phyloP scores from a whole-genome alignment of 352 stramenopile species.

The Phytophthora pseudosyringae region DNA sequence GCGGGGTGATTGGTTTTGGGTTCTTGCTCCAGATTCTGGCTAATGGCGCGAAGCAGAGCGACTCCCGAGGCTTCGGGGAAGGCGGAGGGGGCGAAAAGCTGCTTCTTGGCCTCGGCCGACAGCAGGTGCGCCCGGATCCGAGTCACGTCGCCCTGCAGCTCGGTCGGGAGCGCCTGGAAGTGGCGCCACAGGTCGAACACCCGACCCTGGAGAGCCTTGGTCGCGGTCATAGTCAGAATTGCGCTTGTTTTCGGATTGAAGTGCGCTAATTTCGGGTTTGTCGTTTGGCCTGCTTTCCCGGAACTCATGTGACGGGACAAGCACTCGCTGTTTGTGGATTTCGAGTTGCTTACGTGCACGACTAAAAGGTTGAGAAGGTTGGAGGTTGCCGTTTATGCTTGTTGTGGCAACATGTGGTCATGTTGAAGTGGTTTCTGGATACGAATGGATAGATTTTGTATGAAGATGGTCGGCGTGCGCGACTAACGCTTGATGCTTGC shows the following conservation, averaged over 20 bases:
- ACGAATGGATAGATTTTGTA: background rate
- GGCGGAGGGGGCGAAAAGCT: slow-evolving; percentile 28
- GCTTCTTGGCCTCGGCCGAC: slow-evolving; percentile 20
- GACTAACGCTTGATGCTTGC: too few species aligned
- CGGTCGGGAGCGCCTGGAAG: slow-evolving; percentile 38
- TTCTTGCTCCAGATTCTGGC: slow-evolving; percentile 23
- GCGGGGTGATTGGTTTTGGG: slow-evolving; percentile 14
- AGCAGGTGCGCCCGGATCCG: slow-evolving; percentile 22
- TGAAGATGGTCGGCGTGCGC: slow-evolving; percentile 12
- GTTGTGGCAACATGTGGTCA: background rate
- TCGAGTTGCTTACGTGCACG: background rate
- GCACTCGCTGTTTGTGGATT: slow-evolving; percentile 5
- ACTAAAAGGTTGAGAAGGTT: slow-evolving; percentile 1
- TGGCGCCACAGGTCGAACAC: slow-evolving; percentile 47
- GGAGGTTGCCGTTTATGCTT: background rate
- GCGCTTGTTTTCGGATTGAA: background rate
- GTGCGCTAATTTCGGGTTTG: background rate
- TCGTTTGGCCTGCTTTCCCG: background rate
- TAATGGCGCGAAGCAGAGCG: slow-evolving; percentile 30
- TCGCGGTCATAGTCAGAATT: background rate
- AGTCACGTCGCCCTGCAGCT: slow-evolving; percentile 25
- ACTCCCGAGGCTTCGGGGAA: slow-evolving; percentile 30
- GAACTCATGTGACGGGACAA: slow-evolving; percentile 1
- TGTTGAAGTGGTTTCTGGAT: slow-evolving; percentile 4
- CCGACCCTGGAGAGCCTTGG: slow-evolving; percentile 40